These are phyloP conservation scores for Candida peoriensis DNA, from an alignment of 805 yeast species.

Conservation along the genomic window DNA sequence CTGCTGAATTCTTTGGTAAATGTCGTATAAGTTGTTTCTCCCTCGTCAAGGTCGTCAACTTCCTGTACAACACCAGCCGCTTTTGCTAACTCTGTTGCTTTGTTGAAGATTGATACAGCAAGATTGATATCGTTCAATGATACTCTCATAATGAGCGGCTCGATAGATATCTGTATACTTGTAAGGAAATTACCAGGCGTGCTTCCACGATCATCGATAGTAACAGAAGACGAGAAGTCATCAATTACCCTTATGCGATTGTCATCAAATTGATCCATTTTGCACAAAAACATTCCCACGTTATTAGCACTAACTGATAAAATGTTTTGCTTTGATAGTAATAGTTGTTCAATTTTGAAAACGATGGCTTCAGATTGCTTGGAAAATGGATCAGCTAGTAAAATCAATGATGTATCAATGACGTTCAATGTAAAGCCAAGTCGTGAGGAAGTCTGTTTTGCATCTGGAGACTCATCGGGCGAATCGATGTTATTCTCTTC, in stretches of 20 bases:
- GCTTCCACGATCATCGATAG: conserved; percentile 68
- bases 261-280: conserved; percentile 63
- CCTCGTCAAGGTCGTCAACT: conserved; percentile 8
- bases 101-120: conserved; percentile 68
- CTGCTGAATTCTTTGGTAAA: conserved; percentile 62
- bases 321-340: conserved; percentile 63
- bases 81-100: conserved; percentile 49
- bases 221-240: conserved; percentile 77
- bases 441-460: conserved; percentile 8
- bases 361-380: conserved; percentile 81
- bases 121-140: conserved; percentile 83
- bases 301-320: conserved; percentile 64
- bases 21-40: conserved; percentile 24
- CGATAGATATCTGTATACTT: conserved; percentile 63
- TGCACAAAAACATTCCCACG: conserved; percentile 80
- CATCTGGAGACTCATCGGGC: conserved; percentile 5
- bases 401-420: conserved; percentile 68
- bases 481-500: conserved; percentile 10
- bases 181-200: conserved; percentile 54
- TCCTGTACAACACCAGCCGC: conserved; percentile 17
- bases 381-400: conserved; percentile 74
- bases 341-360: conserved; percentile 76
- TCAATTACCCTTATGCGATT: conserved; percentile 72
- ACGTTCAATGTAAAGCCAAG: conserved; percentile 61
- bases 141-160: conserved; percentile 74